Evolutionary conservation across 2,329 filamentous ascomycete species (phyloP), one percentile per base, ranked within the genome.

Genomic region (Aureobasidium sp.): DNA sequence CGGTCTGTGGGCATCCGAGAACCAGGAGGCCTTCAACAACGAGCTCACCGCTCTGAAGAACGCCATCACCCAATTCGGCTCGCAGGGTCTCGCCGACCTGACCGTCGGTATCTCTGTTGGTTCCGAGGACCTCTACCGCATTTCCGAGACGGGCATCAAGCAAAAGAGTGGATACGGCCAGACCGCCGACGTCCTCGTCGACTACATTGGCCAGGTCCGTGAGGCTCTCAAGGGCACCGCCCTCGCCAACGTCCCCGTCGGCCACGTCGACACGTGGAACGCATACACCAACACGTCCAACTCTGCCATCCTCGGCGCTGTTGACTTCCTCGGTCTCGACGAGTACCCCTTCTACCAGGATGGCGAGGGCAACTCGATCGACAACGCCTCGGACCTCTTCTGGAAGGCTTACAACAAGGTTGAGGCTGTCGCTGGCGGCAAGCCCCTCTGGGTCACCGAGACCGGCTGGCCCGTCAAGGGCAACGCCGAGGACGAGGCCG

Each of bases 201-300:
- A 76, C 62, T 94, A 91, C 76, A 90, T 96, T 78, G 74, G 80
- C 62, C 78, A 88, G 72, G 85, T 89, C 63, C 84, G 86, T 65
- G 73, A 78, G 29, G 78, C 82, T 64, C 83, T 95, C 70, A 71
- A 81, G 35, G 83, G 82, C 63, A 91, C 89, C 15, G 71, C 76
- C 56, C 77, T 89, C 29, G 50, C 60, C 22, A 50, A 63, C 29
- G 81, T 79, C 49, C 79, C 84, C 22, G 79, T 96, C 64, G 91
- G 91, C 57, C 91, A 96, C 75, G 91, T 96, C 72, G 91, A 96
- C 72, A 95, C 91, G 58, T 96, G 90, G 90, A 69, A 66, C 44
- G 85, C 85, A 58, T 92, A 85, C 80, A 84, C 85, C 72, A 91
- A 95, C 74, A 74, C 76, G 58, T 83, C 86, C 70, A 95, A 93